phyloP scores from a whole-genome alignment of 306 rosid species.

The Fragaria iinumae region DNA sequence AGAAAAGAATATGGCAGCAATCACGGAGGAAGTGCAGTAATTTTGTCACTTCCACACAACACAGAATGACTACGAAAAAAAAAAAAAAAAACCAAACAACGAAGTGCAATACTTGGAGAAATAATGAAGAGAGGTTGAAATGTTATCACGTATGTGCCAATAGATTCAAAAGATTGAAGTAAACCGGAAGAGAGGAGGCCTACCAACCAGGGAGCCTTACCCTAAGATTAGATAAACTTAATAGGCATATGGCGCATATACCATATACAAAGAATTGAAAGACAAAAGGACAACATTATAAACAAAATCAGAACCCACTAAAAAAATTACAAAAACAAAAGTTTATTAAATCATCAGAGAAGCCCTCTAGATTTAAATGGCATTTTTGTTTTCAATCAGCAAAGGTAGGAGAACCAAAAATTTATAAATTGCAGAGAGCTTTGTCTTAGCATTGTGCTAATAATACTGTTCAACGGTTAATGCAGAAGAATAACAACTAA shows the following conservation, averaged over 20 bases:
- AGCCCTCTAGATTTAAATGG: background rate
- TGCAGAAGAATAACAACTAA: constrained; percentile 38
- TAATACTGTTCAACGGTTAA: constrained; percentile 32
- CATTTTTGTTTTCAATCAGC: background rate
- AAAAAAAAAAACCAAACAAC: background rate
- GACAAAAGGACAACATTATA: background rate
- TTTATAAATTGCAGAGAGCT: constrained; percentile 22
- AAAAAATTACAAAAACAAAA: background rate
- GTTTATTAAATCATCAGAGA: constrained; percentile 8
- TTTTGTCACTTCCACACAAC: too few species aligned
- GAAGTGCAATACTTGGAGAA: background rate
- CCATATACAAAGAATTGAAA: background rate
- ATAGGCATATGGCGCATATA: background rate
- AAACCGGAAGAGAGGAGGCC: background rate
- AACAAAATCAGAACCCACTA: background rate
- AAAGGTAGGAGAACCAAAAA: background rate
- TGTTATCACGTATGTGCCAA: background rate
- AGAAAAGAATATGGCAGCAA: too few species aligned
- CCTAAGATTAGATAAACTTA: background rate
- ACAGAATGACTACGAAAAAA: too few species aligned
- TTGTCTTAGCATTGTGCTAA: constrained; percentile 26
- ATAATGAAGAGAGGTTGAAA: background rate
- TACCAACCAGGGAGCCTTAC: background rate
- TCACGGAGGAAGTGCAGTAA: too few species aligned
- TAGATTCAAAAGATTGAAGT: background rate